Evolutionary conservation across 225 moss, liverwort and hornwort genomes (phyloP).

Genomic region (Physcomitrellopsis africana): DNA sequence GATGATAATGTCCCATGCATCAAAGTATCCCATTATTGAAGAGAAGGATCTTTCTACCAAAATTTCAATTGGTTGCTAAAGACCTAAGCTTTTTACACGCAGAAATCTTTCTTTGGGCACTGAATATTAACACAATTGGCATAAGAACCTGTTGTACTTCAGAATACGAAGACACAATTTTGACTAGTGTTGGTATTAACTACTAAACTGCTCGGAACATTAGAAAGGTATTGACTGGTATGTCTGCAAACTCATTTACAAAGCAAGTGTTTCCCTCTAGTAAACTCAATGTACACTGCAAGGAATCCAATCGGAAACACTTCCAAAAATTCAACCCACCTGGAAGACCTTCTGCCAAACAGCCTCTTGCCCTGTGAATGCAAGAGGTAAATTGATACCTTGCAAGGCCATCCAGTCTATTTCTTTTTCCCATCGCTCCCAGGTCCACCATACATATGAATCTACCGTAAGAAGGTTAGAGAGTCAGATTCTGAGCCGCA

Average conservation of each 20-base stretch:
- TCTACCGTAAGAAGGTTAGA: slow-evolving; percentile 43
- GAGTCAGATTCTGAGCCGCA: slow-evolving; percentile 18
- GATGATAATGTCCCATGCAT: not conserved
- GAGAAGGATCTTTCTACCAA: too few species aligned
- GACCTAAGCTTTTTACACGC: slow-evolving; percentile 1
- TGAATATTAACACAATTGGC: slow-evolving; percentile 15
- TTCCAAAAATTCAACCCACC: slow-evolving; percentile 45
- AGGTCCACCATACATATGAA: slow-evolving; percentile 91
- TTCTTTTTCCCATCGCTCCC: slow-evolving; percentile 93
- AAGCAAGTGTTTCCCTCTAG: slow-evolving; percentile 13
- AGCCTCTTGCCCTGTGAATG: slow-evolving; percentile 91
- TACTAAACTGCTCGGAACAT: not conserved
- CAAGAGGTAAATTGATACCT: slow-evolving; percentile 89
- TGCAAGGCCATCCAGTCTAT: slow-evolving; percentile 99
- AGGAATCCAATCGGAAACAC: slow-evolving; percentile 9
- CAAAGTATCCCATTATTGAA: too few species aligned
- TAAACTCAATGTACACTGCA: not conserved
- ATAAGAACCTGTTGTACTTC: not conserved
- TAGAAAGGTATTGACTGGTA: not conserved
- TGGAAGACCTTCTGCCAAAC: slow-evolving; percentile 92
- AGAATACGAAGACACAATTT: slow-evolving; percentile 5
- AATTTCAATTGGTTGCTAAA: not conserved
- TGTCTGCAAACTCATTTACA: slow-evolving; percentile 11
- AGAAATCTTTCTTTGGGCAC: slow-evolving; percentile 4
- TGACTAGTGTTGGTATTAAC: not conserved